Evolutionary conservation across 1,284 basidiomycete genomes (phyloP).

Genomic region (Ceratobasidium sp.): DNA sequence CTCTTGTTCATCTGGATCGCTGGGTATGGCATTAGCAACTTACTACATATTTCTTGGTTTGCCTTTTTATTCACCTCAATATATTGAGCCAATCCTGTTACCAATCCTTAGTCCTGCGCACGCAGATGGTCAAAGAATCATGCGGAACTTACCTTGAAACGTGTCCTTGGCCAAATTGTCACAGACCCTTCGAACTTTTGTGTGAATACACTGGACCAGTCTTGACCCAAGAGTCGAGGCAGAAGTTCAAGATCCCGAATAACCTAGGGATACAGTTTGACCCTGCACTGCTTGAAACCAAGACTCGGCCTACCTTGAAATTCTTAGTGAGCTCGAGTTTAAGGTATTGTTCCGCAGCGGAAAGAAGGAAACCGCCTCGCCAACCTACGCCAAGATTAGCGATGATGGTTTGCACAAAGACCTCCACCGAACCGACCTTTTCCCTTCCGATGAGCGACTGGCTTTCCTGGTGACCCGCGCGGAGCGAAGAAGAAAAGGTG

Average conservation of each 20-base stretch:
- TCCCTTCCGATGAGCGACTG: conserved; percentile 90
- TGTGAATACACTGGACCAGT: conserved; percentile 94
- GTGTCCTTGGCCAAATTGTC: conserved; percentile 89
- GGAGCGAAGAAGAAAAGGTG: conserved; percentile 99
- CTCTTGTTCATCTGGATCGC: conserved; percentile 83
- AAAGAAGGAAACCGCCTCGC: conserved; percentile 95
- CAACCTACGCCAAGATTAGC: conserved; percentile 67
- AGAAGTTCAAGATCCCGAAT: conserved; percentile 93
- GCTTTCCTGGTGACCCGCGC: conserved; percentile 91
- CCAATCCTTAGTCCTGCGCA: conserved; percentile 31
- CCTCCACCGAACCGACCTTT: conserved; percentile 68
- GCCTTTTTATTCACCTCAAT: conserved; percentile 55
- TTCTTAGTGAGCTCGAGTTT: conserved; percentile 96
- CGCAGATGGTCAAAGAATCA: conserved; percentile 9
- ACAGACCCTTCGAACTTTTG: conserved; percentile 87
- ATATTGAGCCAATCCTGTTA: conserved; percentile 83
- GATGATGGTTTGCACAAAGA: conserved; percentile 8
- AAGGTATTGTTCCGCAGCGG: conserved; percentile 91
- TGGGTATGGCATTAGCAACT: conserved; percentile 51
- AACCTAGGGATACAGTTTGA: conserved; percentile 60
- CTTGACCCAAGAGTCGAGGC: conserved; percentile 88
- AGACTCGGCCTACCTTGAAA: conserved; percentile 70
- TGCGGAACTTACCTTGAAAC: conserved; percentile 66
- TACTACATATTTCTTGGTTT: neutral
- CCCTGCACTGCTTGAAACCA: neutral